Evolutionary conservation across 2,329 filamentous ascomycete species (phyloP).

Genomic region (Cyclaneusma minus): DNA sequence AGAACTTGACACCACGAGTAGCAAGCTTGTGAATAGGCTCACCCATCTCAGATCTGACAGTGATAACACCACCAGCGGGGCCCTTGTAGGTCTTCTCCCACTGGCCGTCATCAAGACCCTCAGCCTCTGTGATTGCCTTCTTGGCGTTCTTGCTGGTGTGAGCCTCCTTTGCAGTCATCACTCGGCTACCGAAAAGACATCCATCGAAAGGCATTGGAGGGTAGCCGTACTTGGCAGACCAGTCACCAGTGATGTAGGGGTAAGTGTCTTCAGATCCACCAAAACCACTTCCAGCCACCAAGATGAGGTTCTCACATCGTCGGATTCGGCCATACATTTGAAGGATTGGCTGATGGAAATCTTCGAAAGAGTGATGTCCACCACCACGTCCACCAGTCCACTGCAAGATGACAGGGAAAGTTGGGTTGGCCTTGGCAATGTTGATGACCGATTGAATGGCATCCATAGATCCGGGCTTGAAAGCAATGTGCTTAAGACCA

Average conservation of each 20-base stretch:
- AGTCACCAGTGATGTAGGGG: constrained; percentile 77
- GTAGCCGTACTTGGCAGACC: constrained; percentile 77
- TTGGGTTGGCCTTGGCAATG: constrained; percentile 85
- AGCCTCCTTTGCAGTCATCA: constrained; percentile 91
- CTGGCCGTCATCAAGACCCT: constrained; percentile 63
- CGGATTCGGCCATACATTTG: constrained; percentile 85
- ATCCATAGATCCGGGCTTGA: constrained; percentile 84
- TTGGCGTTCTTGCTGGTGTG: constrained; percentile 79
- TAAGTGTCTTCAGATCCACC: constrained; percentile 83
- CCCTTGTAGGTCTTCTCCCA: constrained; percentile 95
- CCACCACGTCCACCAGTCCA: constrained; percentile 92
- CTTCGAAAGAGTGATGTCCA: constrained; percentile 88
- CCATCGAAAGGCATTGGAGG: constrained; percentile 92
- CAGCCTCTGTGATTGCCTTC: constrained; percentile 75
- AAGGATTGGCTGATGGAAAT: constrained; percentile 84
- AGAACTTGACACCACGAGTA: constrained; percentile 88
- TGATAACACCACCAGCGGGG: constrained; percentile 83
- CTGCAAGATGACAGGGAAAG: constrained; percentile 83
- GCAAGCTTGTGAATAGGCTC: constrained; percentile 98
- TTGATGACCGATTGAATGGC: constrained; percentile 83
- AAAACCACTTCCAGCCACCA: constrained; percentile 84
- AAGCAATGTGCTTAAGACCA: constrained; percentile 81
- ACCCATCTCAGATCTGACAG: constrained; percentile 96
- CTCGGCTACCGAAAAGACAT: constrained; percentile 76
- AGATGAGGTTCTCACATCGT: constrained; percentile 70